Percentiles rank a stretch among this genome's conserved stretches.
Evolutionary conservation across 306 rosid species (phyloP).

Genomic region (Dicorynia guianensis): DNA sequence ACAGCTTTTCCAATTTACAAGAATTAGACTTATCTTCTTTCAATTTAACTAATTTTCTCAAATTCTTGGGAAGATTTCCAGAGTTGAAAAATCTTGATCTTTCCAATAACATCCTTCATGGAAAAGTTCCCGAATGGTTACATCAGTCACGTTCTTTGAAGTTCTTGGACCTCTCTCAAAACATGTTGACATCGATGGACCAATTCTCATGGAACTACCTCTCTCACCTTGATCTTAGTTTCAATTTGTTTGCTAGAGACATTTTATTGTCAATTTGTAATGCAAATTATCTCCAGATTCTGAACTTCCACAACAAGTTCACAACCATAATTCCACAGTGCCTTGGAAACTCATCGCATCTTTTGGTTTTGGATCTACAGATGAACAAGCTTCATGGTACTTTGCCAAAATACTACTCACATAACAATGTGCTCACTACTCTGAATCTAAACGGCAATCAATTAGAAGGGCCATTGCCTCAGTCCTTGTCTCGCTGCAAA

Average conservation of each 20-base stretch:
- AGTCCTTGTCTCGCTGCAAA: neutral
- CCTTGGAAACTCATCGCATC: no score
- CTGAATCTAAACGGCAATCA: constrained; percentile 27
- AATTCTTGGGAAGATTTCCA: neutral
- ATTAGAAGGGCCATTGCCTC: constrained; percentile 39
- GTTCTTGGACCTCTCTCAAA: constrained; percentile 12
- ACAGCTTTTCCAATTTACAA: neutral
- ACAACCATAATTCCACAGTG: no score
- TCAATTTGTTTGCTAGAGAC: no score
- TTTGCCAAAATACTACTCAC: no score
- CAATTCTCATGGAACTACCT: neutral
- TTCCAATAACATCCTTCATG: constrained; percentile 19
- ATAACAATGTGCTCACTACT: neutral
- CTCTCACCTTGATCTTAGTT: neutral
- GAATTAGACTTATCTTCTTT: neutral
- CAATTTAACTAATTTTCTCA: constrained; percentile 10
- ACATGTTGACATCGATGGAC: constrained; percentile 3
- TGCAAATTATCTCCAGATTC: no score
- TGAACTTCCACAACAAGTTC: no score
- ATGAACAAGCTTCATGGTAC: no score
- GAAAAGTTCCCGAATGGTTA: constrained; percentile 36
- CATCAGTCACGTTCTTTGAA: neutral
- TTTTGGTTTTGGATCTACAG: no score
- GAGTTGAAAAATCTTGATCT: neutral
- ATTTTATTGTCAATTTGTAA: no score